A percentile compares a stretch with the other conserved stretches of the same genome.
These are phyloP conservation scores for Infundibulicybe gibba DNA, from an alignment of 768 basidiomycete genomes.

Conservation along the genomic window DNA sequence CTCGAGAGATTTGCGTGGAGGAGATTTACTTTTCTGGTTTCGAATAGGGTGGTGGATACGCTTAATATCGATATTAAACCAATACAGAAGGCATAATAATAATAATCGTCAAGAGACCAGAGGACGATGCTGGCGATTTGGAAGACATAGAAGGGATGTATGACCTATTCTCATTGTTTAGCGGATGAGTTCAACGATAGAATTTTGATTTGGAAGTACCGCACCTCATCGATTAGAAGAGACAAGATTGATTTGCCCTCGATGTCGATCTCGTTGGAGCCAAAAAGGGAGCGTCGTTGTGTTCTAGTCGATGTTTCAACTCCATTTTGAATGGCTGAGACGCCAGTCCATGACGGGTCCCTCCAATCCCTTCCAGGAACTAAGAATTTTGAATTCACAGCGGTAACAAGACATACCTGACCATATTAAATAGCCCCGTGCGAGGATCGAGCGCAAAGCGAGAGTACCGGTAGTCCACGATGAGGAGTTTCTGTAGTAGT, in stretches of 20 bases:
- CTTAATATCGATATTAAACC: slow-evolving; percentile 85
- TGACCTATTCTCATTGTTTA: slow-evolving; percentile 45
- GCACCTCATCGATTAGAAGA: slow-evolving; percentile 87
- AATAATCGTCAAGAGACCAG: slow-evolving; percentile 95
- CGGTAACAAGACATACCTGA: slow-evolving; percentile 51
- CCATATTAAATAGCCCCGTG: slow-evolving; percentile 77
- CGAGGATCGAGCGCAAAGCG: slow-evolving; percentile 85
- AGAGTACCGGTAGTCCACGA: slow-evolving; percentile 91
- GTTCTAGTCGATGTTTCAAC: slow-evolving; percentile 47
- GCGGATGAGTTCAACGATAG: neutral
- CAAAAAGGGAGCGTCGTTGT: slow-evolving; percentile 77
- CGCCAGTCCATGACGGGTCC: slow-evolving; percentile 67
- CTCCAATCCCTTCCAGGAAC: slow-evolving; percentile 77
- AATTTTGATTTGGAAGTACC: slow-evolving; percentile 7
- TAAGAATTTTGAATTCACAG: neutral
- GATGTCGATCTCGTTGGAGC: slow-evolving; percentile 84
- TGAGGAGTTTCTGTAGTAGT: slow-evolving; percentile 48
- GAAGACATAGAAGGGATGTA: slow-evolving; percentile 98
- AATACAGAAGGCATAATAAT: slow-evolving; percentile 97
- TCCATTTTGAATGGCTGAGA: slow-evolving; percentile 63
- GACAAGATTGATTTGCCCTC: slow-evolving; percentile 77
- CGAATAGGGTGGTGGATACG: slow-evolving; percentile 81
- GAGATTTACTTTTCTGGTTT: slow-evolving; percentile 79
- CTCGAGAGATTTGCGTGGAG: slow-evolving; percentile 1
- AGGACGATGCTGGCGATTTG: slow-evolving; percentile 93